Percentiles rank a stretch among this genome's conserved stretches.
These are phyloP conservation scores for Mortierella sp. DNA, from an alignment of 371 early-diverging fungal genomes.

Conservation along the genomic window DNA sequence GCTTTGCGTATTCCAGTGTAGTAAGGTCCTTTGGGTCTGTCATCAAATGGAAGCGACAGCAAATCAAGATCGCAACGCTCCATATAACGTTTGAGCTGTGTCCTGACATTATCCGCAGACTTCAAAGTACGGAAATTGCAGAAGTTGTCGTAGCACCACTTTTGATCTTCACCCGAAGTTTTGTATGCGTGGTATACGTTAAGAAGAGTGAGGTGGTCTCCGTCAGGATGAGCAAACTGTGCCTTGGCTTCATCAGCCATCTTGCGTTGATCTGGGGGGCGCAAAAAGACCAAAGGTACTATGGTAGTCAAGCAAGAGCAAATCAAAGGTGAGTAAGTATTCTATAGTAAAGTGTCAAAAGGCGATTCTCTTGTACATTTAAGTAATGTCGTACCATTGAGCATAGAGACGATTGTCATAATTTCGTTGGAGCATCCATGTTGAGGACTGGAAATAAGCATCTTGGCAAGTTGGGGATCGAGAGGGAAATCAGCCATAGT, in stretches of 20 bases:
- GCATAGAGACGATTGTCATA: constrained; percentile 83
- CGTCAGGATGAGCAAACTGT: constrained; percentile 91
- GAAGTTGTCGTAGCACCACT: constrained; percentile 95
- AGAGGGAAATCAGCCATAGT: constrained; percentile 95
- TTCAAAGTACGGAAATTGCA: constrained; percentile 90
- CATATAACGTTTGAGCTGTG: constrained; percentile 90
- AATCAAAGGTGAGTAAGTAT: neutral
- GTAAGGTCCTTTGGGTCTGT: constrained; percentile 68
- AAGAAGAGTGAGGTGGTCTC: constrained; percentile 93
- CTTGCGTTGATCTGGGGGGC: constrained; percentile 89
- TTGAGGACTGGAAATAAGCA: constrained; percentile 87
- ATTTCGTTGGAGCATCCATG: constrained; percentile 94
- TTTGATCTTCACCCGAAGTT: constrained; percentile 72
- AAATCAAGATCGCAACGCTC: constrained; percentile 78
- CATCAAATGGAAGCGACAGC: constrained; percentile 80
- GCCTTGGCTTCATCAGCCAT: constrained; percentile 94
- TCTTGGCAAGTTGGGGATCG: constrained; percentile 94
- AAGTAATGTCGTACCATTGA: constrained; percentile 30
- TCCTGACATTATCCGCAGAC: constrained; percentile 92
- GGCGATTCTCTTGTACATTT: neutral
- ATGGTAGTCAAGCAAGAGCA: constrained; percentile 2
- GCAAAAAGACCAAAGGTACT: constrained; percentile 91
- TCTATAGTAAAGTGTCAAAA: neutral
- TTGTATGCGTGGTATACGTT: constrained; percentile 96
- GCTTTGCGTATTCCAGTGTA: constrained; percentile 91